Conservation (phyloP, 441 rosid genomes). For the Corymbia citriodora region DNA sequence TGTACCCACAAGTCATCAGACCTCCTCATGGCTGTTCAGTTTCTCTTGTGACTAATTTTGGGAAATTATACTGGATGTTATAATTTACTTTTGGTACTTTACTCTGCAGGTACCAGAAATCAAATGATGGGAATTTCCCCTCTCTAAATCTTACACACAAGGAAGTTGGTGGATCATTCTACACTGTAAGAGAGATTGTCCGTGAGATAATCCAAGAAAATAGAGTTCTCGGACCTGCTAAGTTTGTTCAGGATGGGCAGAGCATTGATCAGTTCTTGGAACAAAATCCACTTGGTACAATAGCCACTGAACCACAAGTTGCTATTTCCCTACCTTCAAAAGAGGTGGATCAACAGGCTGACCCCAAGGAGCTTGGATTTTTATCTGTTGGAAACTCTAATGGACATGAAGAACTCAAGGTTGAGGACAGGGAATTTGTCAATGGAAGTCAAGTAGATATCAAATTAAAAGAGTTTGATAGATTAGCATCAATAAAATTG, state of each 20-base stretch:
- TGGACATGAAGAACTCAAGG: slow-evolving; percentile 13
- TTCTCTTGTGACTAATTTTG: background rate
- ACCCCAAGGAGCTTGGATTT: slow-evolving; percentile 10
- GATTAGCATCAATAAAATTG: slow-evolving; percentile 8
- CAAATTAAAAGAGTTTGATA: slow-evolving; percentile 19
- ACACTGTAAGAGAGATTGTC: slow-evolving; percentile 85
- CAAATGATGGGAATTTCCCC: slow-evolving; percentile 77
- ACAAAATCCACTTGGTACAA: slow-evolving; percentile 47
- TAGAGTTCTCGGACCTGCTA: slow-evolving; percentile 84
- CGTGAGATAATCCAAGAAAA: slow-evolving; percentile 95
- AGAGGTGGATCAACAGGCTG: slow-evolving; percentile 20
- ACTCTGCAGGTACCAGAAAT: slow-evolving; percentile 60
- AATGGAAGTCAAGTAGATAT: slow-evolving; percentile 23
- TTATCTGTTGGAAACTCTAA: slow-evolving; percentile 15
- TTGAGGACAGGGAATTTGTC: slow-evolving; percentile 17
- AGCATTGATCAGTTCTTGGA: slow-evolving; percentile 29
- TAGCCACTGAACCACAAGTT: slow-evolving; percentile 42
- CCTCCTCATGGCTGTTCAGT: background rate
- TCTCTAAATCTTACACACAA: slow-evolving; percentile 85
- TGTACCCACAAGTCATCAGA: background rate
- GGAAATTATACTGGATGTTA: background rate
- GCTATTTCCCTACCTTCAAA: slow-evolving; percentile 25
- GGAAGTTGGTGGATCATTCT: slow-evolving; percentile 98
- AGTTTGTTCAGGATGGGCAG: slow-evolving; percentile 31
- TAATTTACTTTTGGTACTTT: slow-evolving; percentile 2